Base-by-base conservation (phyloP, 345 rosid species). In the Rhizophora apiculata region DNA sequence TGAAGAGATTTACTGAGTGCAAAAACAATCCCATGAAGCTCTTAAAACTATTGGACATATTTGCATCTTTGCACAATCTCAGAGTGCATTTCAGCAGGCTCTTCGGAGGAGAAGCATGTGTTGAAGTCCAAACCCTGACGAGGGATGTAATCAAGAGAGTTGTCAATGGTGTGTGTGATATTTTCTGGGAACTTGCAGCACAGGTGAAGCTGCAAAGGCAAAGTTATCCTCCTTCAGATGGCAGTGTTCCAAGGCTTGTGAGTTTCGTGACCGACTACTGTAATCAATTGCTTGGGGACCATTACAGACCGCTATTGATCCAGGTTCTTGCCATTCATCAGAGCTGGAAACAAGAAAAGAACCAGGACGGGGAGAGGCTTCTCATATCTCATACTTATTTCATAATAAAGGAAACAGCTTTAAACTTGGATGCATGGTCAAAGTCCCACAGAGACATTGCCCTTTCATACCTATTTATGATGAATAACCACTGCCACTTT, bases 401-500 rank as follows among this genome's bases (percentile, higher is more conserved):
- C 63, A 63, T 88, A 6, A 58, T 89, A 32, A 87, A 83, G 73
- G 89, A 89, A 81, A 78, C 85, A 20, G 86, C 88, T 24, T 64
- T 89, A 39, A 91, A 91, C 65, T 57, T 91, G 37, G 97, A 94
- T 72, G 66, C 84, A 1, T 89, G 91, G 96, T 85, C 98, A 11
- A 87, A 85, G 77, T 67, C 82, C 34, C 82, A 79, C 56, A 56
- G 70, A 15, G 83, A 85, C 59, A 57, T 70, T 1, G 19, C 76
- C 8, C 78, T 88, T 32, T 87, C 93, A 60, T 89, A 79, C 77
- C 73, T 94, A 69, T 94, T 89, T 76, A 91, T 94, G 93, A 89
- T 89, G 95, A 91, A 89, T 65, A 94, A 88, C 70, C 97, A 89
- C 66, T 39, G 72, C 68, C 88, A 91, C 71, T 89, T 94, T 74